These are phyloP conservation scores for Elaeagnus macrophylla DNA, from an alignment of 306 rosid species.

Conservation along the genomic window DNA sequence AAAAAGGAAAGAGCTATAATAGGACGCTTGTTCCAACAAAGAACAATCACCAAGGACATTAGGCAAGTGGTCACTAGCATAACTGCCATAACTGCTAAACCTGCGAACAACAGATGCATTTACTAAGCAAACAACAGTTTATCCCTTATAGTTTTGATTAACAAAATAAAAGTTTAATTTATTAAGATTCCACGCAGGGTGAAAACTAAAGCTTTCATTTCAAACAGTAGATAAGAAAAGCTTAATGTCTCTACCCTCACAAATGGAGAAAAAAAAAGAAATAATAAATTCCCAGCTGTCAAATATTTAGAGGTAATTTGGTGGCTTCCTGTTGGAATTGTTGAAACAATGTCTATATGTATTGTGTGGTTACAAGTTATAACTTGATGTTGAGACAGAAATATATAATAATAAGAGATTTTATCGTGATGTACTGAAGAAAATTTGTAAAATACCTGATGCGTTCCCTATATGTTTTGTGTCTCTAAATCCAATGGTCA, in stretches of 20 bases:
- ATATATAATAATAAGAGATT: neutral
- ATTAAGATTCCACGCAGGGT: too few species aligned
- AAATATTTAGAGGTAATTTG: neutral
- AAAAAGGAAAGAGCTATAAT: constrained; percentile 59
- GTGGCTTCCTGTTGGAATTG: neutral
- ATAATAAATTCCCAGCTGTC: too few species aligned
- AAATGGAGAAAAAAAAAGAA: too few species aligned
- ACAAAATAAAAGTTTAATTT: too few species aligned
- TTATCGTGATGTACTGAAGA: neutral
- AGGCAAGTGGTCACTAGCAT: constrained; percentile 96
- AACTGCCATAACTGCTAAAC: constrained; percentile 89
- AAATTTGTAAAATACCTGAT: constrained; percentile 38
- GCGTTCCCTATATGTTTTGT: constrained; percentile 95
- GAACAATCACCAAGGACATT: constrained; percentile 66
- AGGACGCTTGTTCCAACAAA: constrained; percentile 82
- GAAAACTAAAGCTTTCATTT: too few species aligned
- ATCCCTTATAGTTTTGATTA: too few species aligned
- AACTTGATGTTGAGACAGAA: neutral
- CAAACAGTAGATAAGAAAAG: too few species aligned
- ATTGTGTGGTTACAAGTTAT: too few species aligned
- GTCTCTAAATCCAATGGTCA: constrained; percentile 90
- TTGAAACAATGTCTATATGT: neutral
- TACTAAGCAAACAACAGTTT: too few species aligned
- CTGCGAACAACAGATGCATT: constrained; percentile 32
- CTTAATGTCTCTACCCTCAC: too few species aligned